phyloP scores from a whole-genome alignment of 495 filamentous ascomycete species.

The Tuber borchii region DNA sequence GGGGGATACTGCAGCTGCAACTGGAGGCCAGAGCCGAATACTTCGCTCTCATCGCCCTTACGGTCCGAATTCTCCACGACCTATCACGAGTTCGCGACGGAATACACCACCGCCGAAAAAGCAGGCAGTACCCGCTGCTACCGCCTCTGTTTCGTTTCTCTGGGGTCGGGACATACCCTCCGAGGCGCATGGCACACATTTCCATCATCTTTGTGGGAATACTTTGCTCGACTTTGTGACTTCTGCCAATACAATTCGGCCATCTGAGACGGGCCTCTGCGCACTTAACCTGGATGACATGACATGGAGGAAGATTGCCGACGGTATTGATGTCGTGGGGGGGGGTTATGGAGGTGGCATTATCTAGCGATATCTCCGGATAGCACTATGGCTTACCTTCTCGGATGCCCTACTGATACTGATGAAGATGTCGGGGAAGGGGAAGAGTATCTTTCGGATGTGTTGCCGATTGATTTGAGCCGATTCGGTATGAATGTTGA shows the following conservation, averaged over 20 bases:
- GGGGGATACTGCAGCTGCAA: slow-evolving; percentile 21
- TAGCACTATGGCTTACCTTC: slow-evolving; percentile 89
- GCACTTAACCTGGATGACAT: slow-evolving; percentile 76
- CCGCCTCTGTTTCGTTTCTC: slow-evolving; percentile 80
- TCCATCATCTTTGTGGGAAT: slow-evolving; percentile 88
- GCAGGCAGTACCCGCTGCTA: slow-evolving; percentile 53
- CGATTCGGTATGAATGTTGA: slow-evolving; percentile 34
- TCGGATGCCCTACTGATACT: slow-evolving; percentile 68
- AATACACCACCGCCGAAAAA: slow-evolving; percentile 49
- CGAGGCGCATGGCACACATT: slow-evolving; percentile 82
- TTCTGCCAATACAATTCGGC: slow-evolving; percentile 72
- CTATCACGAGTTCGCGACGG: slow-evolving; percentile 44
- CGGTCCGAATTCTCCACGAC: slow-evolving; percentile 47
- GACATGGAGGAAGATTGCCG: slow-evolving; percentile 87
- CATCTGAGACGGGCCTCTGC: slow-evolving; percentile 82
- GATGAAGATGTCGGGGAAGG: slow-evolving; percentile 48
- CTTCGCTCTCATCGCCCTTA: slow-evolving; percentile 40
- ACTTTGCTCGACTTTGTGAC: slow-evolving; percentile 90
- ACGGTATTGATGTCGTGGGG: slow-evolving; percentile 83
- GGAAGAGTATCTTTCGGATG: slow-evolving; percentile 88
- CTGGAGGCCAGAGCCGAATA: slow-evolving; percentile 37
- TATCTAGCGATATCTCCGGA: slow-evolving; percentile 92
- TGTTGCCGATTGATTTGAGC: slow-evolving; percentile 80
- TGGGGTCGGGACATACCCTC: slow-evolving; percentile 82
- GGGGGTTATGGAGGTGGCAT: slow-evolving; percentile 85